Evolutionary conservation across 768 basidiomycete genomes (phyloP).

Genomic region (Hypholoma fasciculare): DNA sequence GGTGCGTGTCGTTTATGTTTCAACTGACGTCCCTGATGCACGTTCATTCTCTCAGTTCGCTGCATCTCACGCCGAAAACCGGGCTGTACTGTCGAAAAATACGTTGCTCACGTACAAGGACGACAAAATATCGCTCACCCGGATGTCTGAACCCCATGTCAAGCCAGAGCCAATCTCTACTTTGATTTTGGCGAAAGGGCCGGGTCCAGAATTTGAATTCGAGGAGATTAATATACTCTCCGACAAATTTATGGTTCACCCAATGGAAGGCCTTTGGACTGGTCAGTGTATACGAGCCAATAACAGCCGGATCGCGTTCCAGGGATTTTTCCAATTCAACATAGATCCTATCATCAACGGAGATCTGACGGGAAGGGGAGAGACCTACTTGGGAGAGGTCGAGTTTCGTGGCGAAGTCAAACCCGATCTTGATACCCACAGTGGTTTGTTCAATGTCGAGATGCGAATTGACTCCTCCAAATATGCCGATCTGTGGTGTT

Average conservation of each 20-base stretch:
- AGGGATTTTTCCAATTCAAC: neutral
- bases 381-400: neutral
- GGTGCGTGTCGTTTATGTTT: constrained; percentile 11
- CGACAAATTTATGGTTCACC: neutral
- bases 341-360: constrained; percentile 2
- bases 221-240: neutral
- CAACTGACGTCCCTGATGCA: no score
- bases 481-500: neutral
- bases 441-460: neutral
- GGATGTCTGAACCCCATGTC: neutral
- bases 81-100: neutral
- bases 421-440: neutral
- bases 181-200: constrained; percentile 5
- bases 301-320: neutral
- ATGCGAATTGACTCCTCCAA: neutral
- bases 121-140: neutral
- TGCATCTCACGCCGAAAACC: constrained; percentile 5
- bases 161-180: neutral
- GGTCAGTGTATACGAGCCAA: neutral
- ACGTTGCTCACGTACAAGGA: constrained; percentile 1
- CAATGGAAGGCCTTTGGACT: constrained; percentile 4
- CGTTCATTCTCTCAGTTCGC: no score
- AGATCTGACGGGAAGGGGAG: constrained; percentile 4
- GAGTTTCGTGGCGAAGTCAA: constrained; percentile 1
- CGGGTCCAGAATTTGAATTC: neutral